Evolutionary conservation across 768 basidiomycete genomes (phyloP), one percentile per base, ranked within the genome.

Genomic region (Termitomyces sp.): DNA sequence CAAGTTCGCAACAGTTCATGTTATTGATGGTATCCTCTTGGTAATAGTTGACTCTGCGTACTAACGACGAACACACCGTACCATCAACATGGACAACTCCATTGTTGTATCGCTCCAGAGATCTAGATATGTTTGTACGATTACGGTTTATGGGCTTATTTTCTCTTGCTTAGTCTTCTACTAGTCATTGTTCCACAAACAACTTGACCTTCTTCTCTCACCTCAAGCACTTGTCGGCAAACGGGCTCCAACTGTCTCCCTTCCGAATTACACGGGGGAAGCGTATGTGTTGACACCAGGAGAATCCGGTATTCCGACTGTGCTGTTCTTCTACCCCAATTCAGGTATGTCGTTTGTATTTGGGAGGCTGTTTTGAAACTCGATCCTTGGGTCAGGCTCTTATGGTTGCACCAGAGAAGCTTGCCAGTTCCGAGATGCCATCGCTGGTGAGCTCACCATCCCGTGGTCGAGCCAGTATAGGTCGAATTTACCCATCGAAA

Each of bases 371-470:
- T 37, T n/a, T 44, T 58, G 1, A 3, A 53, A 52, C n/a, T 38
- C 19, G 14, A 21, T 43, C 26, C 23, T 33, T 35, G 28, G 17
- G n/a, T 37, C 51, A 85, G 89, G 85, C 6, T 82, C 89, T 2
- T 85, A 75, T 50, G 90, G 87, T 5, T 93, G 92, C 69, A 94
- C 89, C 17, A 85, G 79, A 64, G 85, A 94, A 68, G 91, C 87
- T 1, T 92, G 90, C 63, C 77, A 84, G 52, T 92, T 94, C 70
- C 81, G 91, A 26, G 88, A 94, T 72, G 89, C 89, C 3, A 71
- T 89, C 43, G 80, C 74, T 37, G 82, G 87, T 87, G 56, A 55
- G 80, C 67, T 30, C 54, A 23, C 48, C 15, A 17, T 37, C 23
- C 21, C 26, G 8, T 19, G 42, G 50, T n/a, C 33, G 4, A 23